Base-by-base conservation (phyloP, 139 green algal species). In the Chlorokybus atmophyticus region DNA sequence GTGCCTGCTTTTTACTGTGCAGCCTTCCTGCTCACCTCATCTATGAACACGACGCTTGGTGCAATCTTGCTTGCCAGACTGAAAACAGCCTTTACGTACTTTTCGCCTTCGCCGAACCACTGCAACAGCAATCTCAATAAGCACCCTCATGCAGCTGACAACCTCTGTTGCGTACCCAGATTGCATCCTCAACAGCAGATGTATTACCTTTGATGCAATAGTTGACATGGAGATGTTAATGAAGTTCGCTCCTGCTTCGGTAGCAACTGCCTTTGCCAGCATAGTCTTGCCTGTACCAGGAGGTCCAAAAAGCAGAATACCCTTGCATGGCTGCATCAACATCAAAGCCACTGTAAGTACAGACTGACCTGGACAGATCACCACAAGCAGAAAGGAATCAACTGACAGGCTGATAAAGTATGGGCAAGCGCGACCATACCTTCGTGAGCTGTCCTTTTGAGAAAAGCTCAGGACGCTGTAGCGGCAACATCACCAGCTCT, bases 401-500 rank as follows among this genome's bases (percentile, higher is more conserved):
- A n/a, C n/a, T n/a, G n/a, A n/a, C n/a, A 52, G 30, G 44, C 26
- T 35, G 44, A 52, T 25, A 52, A 6, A 52, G 30, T 21, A 29
- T 52, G 7, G 7, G 7, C 7, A 52, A 25, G 30, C 5, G 29
- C 26, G 17, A 7, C 25, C 52, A 59, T 68, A 68, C 60, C 60
- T 68, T 68, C 10, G 75, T 79, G 5, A 87, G 73, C 19, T 77
- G 29, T 21, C 80, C 80, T 10, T 72, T 62, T 28, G 54, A 59
- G 51, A 87, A 87, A 2, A 87, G 80, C 76, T 87, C 77, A 2
- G 80, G 80, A 32, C 80, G 54, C 53, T 79, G 71, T 53, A 87
- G 73, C 19, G 80, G 80, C 59, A 87, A 60, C 64, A 87, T 85
- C 10, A 87, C 79, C 38, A 87, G 59, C 57, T 83, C 76, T 26